A percentile compares a stretch with the other conserved stretches of the same genome.
Conservation (phyloP, 1,284 basidiomycete species). For the Malassezia brasiliensis region DNA sequence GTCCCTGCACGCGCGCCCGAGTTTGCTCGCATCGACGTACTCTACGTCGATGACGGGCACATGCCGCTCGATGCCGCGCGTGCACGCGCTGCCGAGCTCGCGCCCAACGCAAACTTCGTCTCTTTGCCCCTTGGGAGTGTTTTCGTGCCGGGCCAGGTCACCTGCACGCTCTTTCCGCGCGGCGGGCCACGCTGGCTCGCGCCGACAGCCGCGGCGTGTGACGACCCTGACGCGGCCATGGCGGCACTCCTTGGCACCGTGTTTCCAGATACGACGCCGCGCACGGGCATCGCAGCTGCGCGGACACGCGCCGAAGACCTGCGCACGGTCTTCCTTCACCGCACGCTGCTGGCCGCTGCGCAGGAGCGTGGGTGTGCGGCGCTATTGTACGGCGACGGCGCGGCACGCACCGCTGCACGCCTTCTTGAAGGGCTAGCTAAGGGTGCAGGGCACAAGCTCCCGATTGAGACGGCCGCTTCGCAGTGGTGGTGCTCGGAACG, state of each 20-base stretch:
- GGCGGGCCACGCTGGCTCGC: not conserved
- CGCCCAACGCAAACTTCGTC: slow-evolving; percentile 12
- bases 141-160: not conserved
- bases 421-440: slow-evolving; percentile 33
- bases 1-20: slow-evolving; percentile 18
- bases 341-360: slow-evolving; percentile 24
- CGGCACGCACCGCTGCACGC: slow-evolving; percentile 28
- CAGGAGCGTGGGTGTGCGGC: slow-evolving; percentile 20
- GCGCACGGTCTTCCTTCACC: slow-evolving; percentile 23
- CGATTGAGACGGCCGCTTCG: slow-evolving; percentile 28
- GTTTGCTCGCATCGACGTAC: slow-evolving; percentile 29
- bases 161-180: not conserved
- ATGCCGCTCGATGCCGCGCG: not conserved
- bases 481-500: slow-evolving; percentile 22
- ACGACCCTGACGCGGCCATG: not conserved
- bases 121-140: not conserved
- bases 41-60: slow-evolving; percentile 31
- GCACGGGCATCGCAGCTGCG: slow-evolving; percentile 23
- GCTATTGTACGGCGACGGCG: slow-evolving; percentile 29
- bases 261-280: slow-evolving; percentile 19
- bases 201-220: not conserved
- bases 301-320: slow-evolving; percentile 36
- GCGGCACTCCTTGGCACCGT: slow-evolving; percentile 17
- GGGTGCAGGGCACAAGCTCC: slow-evolving; percentile 38
- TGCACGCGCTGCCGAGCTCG: not conserved